Base-by-base conservation (phyloP, 192 early-diverging fungal genomes). In the Backusella australiensis region DNA sequence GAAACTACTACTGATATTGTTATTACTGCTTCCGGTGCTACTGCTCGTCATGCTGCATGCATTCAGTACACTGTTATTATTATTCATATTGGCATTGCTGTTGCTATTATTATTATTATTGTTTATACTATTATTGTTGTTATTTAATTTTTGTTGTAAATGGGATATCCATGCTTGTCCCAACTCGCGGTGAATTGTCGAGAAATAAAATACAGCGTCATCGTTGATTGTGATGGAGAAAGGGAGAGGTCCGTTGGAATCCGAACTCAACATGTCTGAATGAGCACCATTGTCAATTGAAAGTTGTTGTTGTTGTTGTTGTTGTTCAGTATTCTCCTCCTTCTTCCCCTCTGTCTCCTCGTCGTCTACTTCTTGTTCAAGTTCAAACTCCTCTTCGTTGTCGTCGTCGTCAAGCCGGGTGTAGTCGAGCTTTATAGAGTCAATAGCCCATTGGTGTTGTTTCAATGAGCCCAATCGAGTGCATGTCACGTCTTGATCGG, bases 231-330 rank as follows among this genome's bases (percentile, higher is more conserved):
- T 49, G 15, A 71, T 44, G 42, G 26, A 44, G 39, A 71, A 71
- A 29, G 42, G 70, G 42, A 71, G 70, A 41, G 42, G 42, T 4
- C 39, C 39, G 70, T 34, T 41, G 39, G 70, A 71, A 71, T 71
- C 29, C 41, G 39, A 71, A 26, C 23, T 12, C 26, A 29, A 29
- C 56, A 29, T 63, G 56, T 63, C 56, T 63, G 56, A 63, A 63
- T 63, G 46, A 49, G 46, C 26, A 63, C 21, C 56, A 63, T 26
- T 63, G 56, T 63, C 56, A 63, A 63, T 63, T 12, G 21, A 29
- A 49, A 0, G 46, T 49, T 6, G 46, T 49, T 44, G 38, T 39
- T 38, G 36, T 44, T 15, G 17, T 14, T 49, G 17, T 49, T 49
- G 19, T 19, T 19, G 46, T 49, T 49, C 26, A 29, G 1, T 59